Conservation (phyloP, 192 early-diverging fungal species). For the Pecoramyces ruminantium region DNA sequence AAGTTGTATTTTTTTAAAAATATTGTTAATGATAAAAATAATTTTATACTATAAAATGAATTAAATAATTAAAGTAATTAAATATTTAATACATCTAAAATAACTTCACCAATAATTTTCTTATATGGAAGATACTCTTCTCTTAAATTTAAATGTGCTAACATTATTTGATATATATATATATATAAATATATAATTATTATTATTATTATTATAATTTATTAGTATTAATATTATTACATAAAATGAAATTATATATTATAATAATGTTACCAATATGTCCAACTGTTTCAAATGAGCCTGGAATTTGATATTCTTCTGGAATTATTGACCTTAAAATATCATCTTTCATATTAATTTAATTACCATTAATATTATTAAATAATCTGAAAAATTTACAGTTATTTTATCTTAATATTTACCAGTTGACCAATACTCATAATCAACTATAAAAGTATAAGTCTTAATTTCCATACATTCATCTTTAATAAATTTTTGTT, state of each 20-base stretch:
- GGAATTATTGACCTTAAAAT: conserved; percentile 80
- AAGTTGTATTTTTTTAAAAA: not conserved
- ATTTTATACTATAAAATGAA: too few relatives aligned
- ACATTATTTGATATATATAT: not conserved
- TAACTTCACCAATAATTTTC: conserved; percentile 77
- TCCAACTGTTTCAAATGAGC: conserved; percentile 68
- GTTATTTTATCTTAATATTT: not conserved
- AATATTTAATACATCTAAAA: conserved; percentile 89
- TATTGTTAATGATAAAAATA: not conserved
- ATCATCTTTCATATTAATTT: conserved; percentile 63
- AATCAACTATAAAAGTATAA: not conserved
- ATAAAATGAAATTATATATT: too few relatives aligned
- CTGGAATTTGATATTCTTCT: conserved; percentile 59
- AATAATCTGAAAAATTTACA: too few relatives aligned
- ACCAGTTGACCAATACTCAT: not conserved
- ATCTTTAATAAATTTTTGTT: not conserved
- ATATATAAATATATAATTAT: not conserved
- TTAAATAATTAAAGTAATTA: too few relatives aligned
- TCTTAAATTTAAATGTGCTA: conserved; percentile 93
- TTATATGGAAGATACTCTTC: conserved; percentile 82
- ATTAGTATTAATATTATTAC: too few relatives aligned
- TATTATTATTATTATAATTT: not conserved
- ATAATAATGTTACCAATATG: conserved; percentile 73
- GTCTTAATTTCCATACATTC: not conserved
- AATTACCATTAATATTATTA: too few relatives aligned